A percentile compares a stretch with the other conserved stretches of the same genome.
phyloP scores from a whole-genome alignment of 441 rosid species.

The Biscutella laevigata region DNA sequence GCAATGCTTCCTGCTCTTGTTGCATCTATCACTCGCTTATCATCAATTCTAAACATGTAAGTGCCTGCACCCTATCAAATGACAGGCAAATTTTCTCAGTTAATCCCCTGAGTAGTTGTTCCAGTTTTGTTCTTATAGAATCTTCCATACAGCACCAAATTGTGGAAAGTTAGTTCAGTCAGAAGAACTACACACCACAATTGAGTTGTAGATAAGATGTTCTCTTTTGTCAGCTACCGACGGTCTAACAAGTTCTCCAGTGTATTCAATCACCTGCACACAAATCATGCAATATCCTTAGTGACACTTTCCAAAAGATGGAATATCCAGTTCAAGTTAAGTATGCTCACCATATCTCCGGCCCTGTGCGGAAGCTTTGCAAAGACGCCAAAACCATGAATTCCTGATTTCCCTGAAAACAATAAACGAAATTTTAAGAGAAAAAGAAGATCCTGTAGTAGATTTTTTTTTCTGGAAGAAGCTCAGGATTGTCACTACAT shows the following conservation, averaged over 20 bases:
- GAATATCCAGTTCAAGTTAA: conserved; percentile 1
- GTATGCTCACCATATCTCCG: conserved; percentile 74
- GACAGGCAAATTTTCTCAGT: not conserved
- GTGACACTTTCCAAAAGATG: not conserved
- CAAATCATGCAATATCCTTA: not conserved
- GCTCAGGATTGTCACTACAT: not conserved
- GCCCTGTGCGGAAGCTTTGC: conserved; percentile 84
- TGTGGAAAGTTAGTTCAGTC: not conserved
- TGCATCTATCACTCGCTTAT: conserved; percentile 85
- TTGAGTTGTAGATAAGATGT: conserved; percentile 70
- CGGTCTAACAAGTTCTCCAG: conserved; percentile 85
- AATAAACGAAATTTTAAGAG: not conserved
- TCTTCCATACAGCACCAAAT: not conserved
- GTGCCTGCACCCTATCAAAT: conserved; percentile 86
- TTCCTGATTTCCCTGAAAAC: conserved; percentile 70
- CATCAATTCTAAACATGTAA: conserved; percentile 83
- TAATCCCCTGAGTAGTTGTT: not conserved
- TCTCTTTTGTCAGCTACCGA: conserved; percentile 92
- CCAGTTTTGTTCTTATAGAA: not conserved
- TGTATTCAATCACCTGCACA: conserved; percentile 78
- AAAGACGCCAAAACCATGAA: conserved; percentile 91
- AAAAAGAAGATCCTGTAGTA: not conserved
- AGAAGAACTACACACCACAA: conserved; percentile 55
- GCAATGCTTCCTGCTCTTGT: conserved; percentile 95
- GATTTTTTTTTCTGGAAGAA: not conserved